These are phyloP conservation scores for Xylaria intraflava DNA, from an alignment of 495 filamentous ascomycete species.

Conservation along the genomic window DNA sequence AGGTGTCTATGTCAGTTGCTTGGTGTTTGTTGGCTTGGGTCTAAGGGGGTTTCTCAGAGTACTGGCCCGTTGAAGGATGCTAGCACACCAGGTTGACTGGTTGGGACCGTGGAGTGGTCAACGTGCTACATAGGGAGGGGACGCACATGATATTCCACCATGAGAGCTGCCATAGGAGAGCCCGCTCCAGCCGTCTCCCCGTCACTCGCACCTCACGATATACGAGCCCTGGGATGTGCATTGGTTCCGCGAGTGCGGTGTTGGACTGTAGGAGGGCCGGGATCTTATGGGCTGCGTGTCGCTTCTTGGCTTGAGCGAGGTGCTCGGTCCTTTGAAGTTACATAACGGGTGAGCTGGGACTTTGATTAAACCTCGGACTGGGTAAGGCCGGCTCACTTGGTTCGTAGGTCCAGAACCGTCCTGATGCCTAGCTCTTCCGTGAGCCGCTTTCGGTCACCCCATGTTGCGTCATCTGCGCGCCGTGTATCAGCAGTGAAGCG, in stretches of 20 bases:
- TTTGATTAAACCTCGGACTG: background rate
- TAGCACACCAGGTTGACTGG: background rate
- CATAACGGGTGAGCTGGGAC: background rate
- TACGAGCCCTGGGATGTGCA: conserved; percentile 53
- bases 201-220: conserved; percentile 64
- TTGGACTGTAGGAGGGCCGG: conserved; percentile 37
- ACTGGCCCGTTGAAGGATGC: no score
- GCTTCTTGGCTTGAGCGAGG: conserved; percentile 59
- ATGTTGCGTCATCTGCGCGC: conserved; percentile 58
- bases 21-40: background rate
- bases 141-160: conserved; percentile 58
- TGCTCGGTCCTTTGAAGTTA: conserved; percentile 57
- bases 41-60: no score
- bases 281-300: conserved; percentile 37
- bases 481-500: background rate
- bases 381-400: conserved; percentile 44
- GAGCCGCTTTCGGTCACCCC: conserved; percentile 53
- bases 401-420: conserved; percentile 71
- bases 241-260: conserved; percentile 33
- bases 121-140: background rate
- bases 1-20: background rate
- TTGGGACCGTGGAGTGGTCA: background rate
- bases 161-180: conserved; percentile 61
- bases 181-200: conserved; percentile 60
- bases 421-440: conserved; percentile 56